Percentiles rank a stretch among this genome's conserved stretches.
Evolutionary conservation across 768 basidiomycete genomes (phyloP).

Genomic region (Chlorophyllum brunneum): DNA sequence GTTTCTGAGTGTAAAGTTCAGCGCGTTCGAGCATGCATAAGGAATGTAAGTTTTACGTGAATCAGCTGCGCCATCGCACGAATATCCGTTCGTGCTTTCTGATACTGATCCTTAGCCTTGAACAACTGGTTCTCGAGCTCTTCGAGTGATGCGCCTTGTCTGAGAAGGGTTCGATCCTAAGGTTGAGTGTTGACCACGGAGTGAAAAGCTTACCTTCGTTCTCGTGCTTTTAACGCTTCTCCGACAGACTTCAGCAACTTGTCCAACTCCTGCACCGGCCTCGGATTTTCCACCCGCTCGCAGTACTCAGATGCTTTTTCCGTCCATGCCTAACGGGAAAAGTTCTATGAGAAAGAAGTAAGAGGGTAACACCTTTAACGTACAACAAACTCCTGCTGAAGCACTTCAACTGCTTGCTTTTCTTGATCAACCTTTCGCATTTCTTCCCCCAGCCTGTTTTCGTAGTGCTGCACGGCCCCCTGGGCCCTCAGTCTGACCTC

Average conservation of each 20-base stretch:
- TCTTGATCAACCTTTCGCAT: constrained; percentile 38
- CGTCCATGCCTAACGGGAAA: constrained; percentile 52
- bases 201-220: constrained; percentile 44
- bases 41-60: constrained; percentile 41
- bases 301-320: constrained; percentile 61
- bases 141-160: constrained; percentile 75
- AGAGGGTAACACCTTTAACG: constrained; percentile 16
- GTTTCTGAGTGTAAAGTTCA: constrained; percentile 39
- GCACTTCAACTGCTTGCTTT: constrained; percentile 41
- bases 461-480: constrained; percentile 42
- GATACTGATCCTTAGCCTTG: constrained; percentile 53
- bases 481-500: constrained; percentile 48
- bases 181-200: not conserved
- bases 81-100: constrained; percentile 59
- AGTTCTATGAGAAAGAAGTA: not conserved
- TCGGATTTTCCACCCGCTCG: constrained; percentile 50
- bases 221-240: constrained; percentile 61
- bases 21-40: not conserved
- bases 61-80: constrained; percentile 62
- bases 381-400: constrained; percentile 65
- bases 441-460: constrained; percentile 50
- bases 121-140: constrained; percentile 73
- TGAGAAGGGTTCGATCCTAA: constrained; percentile 22
- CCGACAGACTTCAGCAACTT: constrained; percentile 60
- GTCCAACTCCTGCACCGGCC: constrained; percentile 53